Percentiles rank a stretch among this genome's conserved stretches.
Conservation (phyloP, 1,284 basidiomycete species). For the Moniliophthora roreri region DNA sequence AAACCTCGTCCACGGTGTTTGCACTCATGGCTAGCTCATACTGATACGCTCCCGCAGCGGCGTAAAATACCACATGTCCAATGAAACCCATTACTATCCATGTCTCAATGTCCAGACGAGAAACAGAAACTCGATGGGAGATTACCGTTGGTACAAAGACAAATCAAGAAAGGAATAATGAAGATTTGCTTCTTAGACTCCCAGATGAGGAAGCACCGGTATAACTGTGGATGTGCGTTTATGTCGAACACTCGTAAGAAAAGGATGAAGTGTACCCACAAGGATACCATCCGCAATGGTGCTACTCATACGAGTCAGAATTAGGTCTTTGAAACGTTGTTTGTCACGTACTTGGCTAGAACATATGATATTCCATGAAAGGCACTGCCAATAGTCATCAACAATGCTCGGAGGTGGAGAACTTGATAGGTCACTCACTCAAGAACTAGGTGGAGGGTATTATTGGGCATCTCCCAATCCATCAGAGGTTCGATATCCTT, state of each 20-base stretch:
- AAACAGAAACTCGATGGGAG: no score
- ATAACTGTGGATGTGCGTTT: no score
- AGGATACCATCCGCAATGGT: slow-evolving; percentile 1
- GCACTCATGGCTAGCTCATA: background rate
- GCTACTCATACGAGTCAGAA: background rate
- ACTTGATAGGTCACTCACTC: no score
- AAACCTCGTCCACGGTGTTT: background rate
- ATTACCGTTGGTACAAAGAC: background rate
- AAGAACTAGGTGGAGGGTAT: no score
- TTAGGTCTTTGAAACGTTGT: no score
- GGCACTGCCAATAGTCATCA: no score
- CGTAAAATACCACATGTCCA: background rate
- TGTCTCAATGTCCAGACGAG: background rate
- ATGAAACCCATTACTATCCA: background rate
- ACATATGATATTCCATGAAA: no score
- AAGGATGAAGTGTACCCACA: background rate
- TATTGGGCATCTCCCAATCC: background rate
- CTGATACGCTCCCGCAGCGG: no score
- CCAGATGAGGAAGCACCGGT: no score
- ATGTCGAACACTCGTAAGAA: no score
- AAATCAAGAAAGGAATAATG: background rate
- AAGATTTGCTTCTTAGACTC: background rate
- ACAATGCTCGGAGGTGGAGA: no score
- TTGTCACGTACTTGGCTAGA: no score
- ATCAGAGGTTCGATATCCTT: background rate